A percentile compares a stretch with the other conserved stretches of the same genome.
These are phyloP conservation scores for Trametes polyzona DNA, from an alignment of 1,284 basidiomycete species.

Conservation along the genomic window DNA sequence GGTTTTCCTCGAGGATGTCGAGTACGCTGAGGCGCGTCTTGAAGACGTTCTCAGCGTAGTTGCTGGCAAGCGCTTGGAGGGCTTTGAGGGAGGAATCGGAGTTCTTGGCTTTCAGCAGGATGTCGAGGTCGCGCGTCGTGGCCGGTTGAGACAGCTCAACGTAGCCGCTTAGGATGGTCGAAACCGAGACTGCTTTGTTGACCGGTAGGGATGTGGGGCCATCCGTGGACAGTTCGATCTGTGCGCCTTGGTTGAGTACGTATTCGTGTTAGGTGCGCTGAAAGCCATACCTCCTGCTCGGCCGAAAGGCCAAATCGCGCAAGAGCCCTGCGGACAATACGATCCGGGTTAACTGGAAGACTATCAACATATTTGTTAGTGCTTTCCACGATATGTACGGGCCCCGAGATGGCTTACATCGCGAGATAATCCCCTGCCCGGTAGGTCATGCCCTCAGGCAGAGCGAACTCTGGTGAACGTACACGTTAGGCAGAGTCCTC, in stretches of 20 bases:
- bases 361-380: conserved; percentile 26
- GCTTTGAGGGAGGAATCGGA: conserved; percentile 20
- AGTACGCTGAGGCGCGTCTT: conserved; percentile 47
- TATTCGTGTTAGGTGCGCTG: too few relatives aligned
- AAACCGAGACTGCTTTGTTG: conserved; percentile 41
- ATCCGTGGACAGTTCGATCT: conserved; percentile 44
- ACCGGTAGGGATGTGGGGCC: conserved; percentile 48
- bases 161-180: conserved; percentile 47
- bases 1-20: conserved; percentile 47
- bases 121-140: conserved; percentile 43
- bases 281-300: conserved; percentile 44
- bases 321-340: conserved; percentile 45
- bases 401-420: conserved; percentile 36
- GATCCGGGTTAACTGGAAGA: conserved; percentile 46
- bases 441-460: conserved; percentile 45
- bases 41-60: conserved; percentile 42
- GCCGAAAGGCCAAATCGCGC: conserved; percentile 44
- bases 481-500: conserved; percentile 4
- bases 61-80: conserved; percentile 34
- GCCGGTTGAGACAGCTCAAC: conserved; percentile 53
- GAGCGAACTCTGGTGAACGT: conserved; percentile 43
- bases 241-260: too few relatives aligned
- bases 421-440: conserved; percentile 53
- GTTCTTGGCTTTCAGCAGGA: conserved; percentile 26
- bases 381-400: too few relatives aligned